A percentile compares a stretch with the other conserved stretches of the same genome.
These are phyloP conservation scores for Candida saitoana DNA, from an alignment of 805 yeast species.

Conservation along the genomic window DNA sequence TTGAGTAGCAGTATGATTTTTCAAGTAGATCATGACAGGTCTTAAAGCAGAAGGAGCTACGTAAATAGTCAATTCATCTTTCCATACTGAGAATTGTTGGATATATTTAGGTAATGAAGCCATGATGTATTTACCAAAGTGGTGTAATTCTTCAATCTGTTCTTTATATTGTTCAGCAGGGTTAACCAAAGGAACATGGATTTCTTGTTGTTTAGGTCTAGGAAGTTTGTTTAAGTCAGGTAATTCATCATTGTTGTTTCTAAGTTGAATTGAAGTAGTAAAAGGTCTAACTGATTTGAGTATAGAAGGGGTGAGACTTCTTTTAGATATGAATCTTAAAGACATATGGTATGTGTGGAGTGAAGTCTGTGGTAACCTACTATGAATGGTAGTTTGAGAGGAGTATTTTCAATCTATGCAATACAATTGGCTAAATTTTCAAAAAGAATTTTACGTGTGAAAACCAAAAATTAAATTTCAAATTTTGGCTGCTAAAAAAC, in stretches of 20 bases:
- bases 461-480: no score
- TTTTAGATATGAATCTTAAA: background rate
- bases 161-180: constrained; percentile 74
- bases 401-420: constrained; percentile 1
- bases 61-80: constrained; percentile 75
- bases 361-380: no score
- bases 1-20: constrained; percentile 76
- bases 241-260: constrained; percentile 18
- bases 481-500: no score
- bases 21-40: constrained; percentile 67
- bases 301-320: background rate
- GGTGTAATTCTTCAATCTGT: constrained; percentile 67
- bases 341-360: no score
- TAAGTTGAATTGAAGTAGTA: constrained; percentile 1
- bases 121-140: constrained; percentile 76
- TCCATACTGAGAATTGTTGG: constrained; percentile 86
- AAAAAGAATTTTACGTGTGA: background rate
- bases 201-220: constrained; percentile 30
- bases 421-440: constrained; percentile 6
- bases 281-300: background rate
- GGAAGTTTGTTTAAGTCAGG: constrained; percentile 34
- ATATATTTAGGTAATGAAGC: constrained; percentile 75
- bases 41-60: constrained; percentile 72
- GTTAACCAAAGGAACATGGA: constrained; percentile 54
- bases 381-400: no score